Base-by-base conservation (phyloP, 208 protist genomes). In the Trypanosoma grayi region DNA sequence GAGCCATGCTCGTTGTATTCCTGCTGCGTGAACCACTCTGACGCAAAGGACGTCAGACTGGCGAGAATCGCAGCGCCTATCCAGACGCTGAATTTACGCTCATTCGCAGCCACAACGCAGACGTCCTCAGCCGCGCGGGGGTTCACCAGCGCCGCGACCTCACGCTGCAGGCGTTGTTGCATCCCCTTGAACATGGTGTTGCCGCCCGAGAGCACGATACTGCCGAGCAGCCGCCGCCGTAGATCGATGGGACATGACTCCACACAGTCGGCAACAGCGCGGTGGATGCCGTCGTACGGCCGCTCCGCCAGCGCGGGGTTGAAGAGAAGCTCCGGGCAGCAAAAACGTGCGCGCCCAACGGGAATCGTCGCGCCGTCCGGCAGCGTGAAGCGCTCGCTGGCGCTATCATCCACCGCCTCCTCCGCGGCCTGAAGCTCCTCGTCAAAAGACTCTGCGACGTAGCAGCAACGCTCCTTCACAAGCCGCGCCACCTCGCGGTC, bases 1-100 rank as follows among this genome's bases (percentile, higher is more conserved):
- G 97, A 83, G 16, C 98, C 98, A 39, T 72, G 66, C 77, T 99
- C 98, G 30, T 99, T 94, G 74, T 99, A 99, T 76, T 99, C 98
- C 47, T 96, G 71, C 80, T 98, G 97, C 55, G 95, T 95, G 54
- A 99, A 96, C 97, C 98, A 99, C 90, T 98, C 96, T 46, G 97
- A 73, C 47, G 95, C 75, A 78, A 99, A 99, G 22, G 96, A 97
- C 14, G 86, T 87, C 25, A 99, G 82, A 31, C 92, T 97, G 7
- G 97, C 90, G 36, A 99, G 69, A 67, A 99, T 99, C 10, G 97
- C 98, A 45, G 97, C 98, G 47, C 98, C 98, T 28, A 99, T 98
- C 97, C 97, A 99, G 25, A 97, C 97, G 60, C 80, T 96, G 84
- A 97, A 98, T 66, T 98, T 97, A 33, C 97, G 68, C 58, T 99